phyloP scores from a whole-genome alignment of 2,329 filamentous ascomycete species.

The Botryosphaeria dothidea region DNA sequence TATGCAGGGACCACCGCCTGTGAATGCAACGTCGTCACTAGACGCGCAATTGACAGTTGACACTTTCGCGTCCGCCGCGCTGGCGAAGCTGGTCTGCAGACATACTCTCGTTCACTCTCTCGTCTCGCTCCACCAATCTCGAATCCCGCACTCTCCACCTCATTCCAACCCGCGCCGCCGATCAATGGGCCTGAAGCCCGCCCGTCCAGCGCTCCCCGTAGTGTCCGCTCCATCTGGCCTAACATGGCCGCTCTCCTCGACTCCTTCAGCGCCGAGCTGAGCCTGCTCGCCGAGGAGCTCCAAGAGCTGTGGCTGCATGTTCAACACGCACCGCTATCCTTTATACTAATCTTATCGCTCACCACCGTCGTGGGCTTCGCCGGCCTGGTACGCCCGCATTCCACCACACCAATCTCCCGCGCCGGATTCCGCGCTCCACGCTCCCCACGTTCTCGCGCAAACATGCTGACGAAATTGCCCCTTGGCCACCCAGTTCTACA shows the following conservation, averaged over 20 bases:
- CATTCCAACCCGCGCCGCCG: neutral
- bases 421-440: neutral
- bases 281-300: neutral
- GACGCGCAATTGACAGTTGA: conserved; percentile 13
- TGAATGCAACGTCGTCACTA: conserved; percentile 17
- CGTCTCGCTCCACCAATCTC: neutral
- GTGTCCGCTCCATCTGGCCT: neutral
- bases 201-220: conserved; percentile 8
- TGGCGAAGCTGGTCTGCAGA: neutral
- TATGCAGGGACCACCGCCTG: conserved; percentile 11
- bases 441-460: neutral
- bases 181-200: conserved; percentile 13
- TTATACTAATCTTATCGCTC: conserved; percentile 15
- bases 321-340: conserved; percentile 15
- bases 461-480: neutral
- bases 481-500: conserved; percentile 57
- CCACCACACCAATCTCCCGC: neutral
- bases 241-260: conserved; percentile 7
- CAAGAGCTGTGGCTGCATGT: conserved; percentile 6
- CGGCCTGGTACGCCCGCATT: conserved; percentile 17
- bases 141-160: neutral
- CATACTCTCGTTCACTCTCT: neutral
- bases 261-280: conserved; percentile 6
- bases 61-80: neutral
- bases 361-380: conserved; percentile 12